These are phyloP conservation scores for Scutellaria minor DNA, from an alignment of 257 asterid species.

Conservation along the genomic window DNA sequence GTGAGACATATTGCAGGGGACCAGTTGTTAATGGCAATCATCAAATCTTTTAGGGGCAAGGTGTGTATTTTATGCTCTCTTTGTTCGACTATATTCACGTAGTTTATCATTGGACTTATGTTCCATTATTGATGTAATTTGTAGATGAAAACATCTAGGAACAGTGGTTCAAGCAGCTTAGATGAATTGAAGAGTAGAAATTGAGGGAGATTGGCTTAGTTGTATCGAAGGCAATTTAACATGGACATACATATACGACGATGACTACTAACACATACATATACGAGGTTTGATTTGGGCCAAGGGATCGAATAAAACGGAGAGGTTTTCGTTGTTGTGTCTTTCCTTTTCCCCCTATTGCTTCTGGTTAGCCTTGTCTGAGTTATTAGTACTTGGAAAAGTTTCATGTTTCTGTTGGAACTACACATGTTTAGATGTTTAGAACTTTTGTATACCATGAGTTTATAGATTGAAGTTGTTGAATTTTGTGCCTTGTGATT, in stretches of 20 bases:
- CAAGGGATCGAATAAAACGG: not conserved
- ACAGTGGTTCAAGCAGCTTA: slow-evolving; percentile 9
- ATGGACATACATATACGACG: slow-evolving; percentile 17
- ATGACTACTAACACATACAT: slow-evolving; percentile 3
- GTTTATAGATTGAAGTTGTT: not conserved
- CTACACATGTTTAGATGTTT: not conserved
- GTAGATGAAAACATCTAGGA: slow-evolving; percentile 31
- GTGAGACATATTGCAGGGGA: slow-evolving; percentile 63
- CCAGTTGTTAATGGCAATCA: slow-evolving; percentile 44
- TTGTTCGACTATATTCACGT: too few species aligned
- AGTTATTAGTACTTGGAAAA: too few species aligned
- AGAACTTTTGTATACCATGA: not conserved
- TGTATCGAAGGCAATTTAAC: slow-evolving; percentile 1
- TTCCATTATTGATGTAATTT: not conserved
- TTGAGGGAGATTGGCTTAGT: slow-evolving; percentile 14
- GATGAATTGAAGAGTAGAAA: slow-evolving; percentile 10
- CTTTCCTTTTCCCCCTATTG: not conserved
- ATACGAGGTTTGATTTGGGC: slow-evolving; percentile 8
- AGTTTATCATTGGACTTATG: not conserved
- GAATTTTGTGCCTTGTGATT: not conserved
- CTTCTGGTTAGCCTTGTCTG: not conserved
- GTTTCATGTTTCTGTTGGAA: not conserved
- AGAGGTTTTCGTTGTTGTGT: not conserved
- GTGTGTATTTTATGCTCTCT: slow-evolving; percentile 26
- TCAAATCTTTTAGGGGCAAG: slow-evolving; percentile 48